phyloP scores from a whole-genome alignment of 2,329 filamentous ascomycete species.

The Cytospora piceae region DNA sequence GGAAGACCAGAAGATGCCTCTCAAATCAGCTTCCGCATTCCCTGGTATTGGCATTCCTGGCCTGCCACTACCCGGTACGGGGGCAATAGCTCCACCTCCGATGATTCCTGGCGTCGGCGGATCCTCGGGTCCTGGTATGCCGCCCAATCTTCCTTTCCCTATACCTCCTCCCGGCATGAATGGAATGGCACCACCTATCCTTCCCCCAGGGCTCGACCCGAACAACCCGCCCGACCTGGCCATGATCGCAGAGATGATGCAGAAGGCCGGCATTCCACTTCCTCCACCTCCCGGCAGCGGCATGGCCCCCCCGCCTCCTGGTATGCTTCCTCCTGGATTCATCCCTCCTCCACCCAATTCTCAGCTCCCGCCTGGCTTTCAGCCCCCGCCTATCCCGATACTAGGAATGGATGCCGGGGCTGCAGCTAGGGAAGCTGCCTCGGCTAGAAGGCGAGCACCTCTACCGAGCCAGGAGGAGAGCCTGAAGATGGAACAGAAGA shows the following conservation, averaged over 20 bases:
- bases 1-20: conserved; percentile 84
- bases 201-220: conserved; percentile 59
- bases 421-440: conserved; percentile 37
- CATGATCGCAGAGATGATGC: conserved; percentile 66
- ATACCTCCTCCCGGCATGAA: conserved; percentile 53
- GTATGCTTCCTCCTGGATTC: conserved; percentile 51
- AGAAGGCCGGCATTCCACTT: conserved; percentile 65
- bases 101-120: conserved; percentile 56
- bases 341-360: conserved; percentile 51
- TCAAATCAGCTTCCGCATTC: conserved; percentile 57
- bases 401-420: conserved; percentile 35
- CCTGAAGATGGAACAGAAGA: conserved; percentile 74
- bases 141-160: conserved; percentile 57
- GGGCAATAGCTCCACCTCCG: conserved; percentile 40
- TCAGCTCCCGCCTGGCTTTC: conserved; percentile 40
- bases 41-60: conserved; percentile 61
- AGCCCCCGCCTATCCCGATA: conserved; percentile 46
- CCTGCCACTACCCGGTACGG: conserved; percentile 49
- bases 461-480: conserved; percentile 85
- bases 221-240: conserved; percentile 65
- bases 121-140: conserved; percentile 41
- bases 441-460: conserved; percentile 65
- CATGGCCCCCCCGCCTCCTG: conserved; percentile 46
- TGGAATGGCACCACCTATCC: conserved; percentile 44
- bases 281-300: conserved; percentile 50